These are phyloP conservation scores for Macrotyloma uniflorum DNA, from an alignment of 306 rosid species.

Conservation along the genomic window DNA sequence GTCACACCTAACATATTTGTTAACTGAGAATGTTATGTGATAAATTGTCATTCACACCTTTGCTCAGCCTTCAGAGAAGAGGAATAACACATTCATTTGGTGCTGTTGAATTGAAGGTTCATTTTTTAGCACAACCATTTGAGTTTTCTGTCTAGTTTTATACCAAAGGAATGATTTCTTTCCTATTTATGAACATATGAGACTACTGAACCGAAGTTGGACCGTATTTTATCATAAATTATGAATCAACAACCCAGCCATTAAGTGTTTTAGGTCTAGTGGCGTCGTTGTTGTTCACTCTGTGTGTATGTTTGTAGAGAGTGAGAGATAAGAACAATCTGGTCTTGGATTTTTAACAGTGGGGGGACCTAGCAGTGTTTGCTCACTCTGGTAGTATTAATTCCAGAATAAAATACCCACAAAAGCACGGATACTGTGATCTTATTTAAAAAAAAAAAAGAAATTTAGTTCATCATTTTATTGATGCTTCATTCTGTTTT, in stretches of 20 bases:
- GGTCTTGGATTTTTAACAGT: not conserved
- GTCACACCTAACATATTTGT: slow-evolving; percentile 19
- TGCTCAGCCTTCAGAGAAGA: slow-evolving; percentile 11
- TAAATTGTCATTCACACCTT: slow-evolving; percentile 1
- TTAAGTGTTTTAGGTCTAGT: not conserved
- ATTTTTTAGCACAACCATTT: slow-evolving; percentile 2
- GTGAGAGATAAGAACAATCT: not conserved
- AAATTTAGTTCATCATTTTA: not conserved
- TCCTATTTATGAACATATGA: not conserved
- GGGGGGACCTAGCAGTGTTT: slow-evolving; percentile 13
- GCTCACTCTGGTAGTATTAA: slow-evolving; percentile 9
- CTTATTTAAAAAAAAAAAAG: slow-evolving; percentile 23
- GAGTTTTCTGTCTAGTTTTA: not conserved
- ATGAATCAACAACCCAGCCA: not conserved
- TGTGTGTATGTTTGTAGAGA: not conserved
- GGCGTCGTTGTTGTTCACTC: not conserved
- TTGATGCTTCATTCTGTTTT: slow-evolving; percentile 5
- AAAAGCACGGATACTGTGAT: slow-evolving; percentile 26
- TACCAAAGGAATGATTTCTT: slow-evolving; percentile 4
- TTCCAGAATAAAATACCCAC: slow-evolving; percentile 2
- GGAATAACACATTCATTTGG: not conserved
- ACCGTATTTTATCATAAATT: not conserved
- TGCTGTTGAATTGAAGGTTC: slow-evolving; percentile 3
- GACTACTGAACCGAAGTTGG: not conserved
- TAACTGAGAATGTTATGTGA: slow-evolving; percentile 25